A percentile compares a stretch with the other conserved stretches of the same genome.
phyloP scores from a whole-genome alignment of 306 rosid species.

The Acacia confusa region DNA sequence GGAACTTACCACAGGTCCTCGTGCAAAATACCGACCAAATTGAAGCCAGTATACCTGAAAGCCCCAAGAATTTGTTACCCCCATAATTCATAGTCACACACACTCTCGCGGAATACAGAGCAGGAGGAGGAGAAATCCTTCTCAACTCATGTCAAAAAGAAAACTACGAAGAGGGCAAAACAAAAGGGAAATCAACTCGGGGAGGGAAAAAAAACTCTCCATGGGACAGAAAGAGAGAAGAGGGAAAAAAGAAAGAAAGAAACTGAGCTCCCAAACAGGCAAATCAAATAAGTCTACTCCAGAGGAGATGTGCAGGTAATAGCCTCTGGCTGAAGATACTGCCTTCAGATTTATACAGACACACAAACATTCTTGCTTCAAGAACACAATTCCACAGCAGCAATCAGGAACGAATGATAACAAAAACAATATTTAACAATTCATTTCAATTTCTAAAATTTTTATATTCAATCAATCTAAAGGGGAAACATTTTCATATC shows the following conservation, averaged over 20 bases:
- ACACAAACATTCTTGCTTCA: background rate
- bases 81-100: conserved; percentile 10
- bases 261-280: background rate
- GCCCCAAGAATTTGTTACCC: conserved; percentile 21
- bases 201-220: background rate
- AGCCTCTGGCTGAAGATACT: background rate
- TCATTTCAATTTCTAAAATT: background rate
- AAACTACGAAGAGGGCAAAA: background rate
- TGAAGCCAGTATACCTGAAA: conserved; percentile 99
- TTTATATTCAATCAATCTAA: conserved; percentile 1
- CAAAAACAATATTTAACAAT: background rate
- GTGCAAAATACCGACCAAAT: conserved; percentile 94
- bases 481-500: background rate
- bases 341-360: background rate
- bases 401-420: conserved; percentile 17
- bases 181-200: background rate
- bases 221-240: background rate
- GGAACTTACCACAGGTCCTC: conserved; percentile 88
- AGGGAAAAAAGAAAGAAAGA: background rate
- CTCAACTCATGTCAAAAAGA: background rate
- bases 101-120: background rate
- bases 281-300: background rate
- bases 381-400: background rate
- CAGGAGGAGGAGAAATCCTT: background rate
- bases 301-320: background rate